Percentiles rank a stretch among this genome's conserved stretches.
These are phyloP conservation scores for Podosphaera aphanis DNA, from an alignment of 2,329 filamentous ascomycete species.

Conservation along the genomic window DNA sequence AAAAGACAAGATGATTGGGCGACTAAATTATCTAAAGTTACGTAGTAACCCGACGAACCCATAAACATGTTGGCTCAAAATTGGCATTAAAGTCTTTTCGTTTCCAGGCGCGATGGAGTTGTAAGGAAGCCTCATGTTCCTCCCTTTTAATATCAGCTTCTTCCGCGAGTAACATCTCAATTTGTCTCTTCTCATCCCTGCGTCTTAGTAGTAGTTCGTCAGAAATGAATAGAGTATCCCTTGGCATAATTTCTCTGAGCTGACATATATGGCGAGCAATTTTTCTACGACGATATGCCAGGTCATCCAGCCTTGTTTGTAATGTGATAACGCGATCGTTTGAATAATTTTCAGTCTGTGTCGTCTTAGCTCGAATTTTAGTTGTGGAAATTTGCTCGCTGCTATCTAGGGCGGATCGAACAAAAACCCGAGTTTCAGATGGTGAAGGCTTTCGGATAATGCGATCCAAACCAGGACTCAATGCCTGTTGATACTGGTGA, in stretches of 20 bases:
- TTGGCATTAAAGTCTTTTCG: slow-evolving; percentile 42
- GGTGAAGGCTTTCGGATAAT: slow-evolving; percentile 12
- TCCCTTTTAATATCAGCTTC: slow-evolving; percentile 51
- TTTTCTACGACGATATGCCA: slow-evolving; percentile 45
- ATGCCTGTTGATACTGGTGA: slow-evolving; percentile 11
- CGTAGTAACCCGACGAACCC: slow-evolving; percentile 55
- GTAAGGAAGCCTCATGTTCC: slow-evolving; percentile 57
- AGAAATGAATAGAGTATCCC: slow-evolving; percentile 42
- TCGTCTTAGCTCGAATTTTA: slow-evolving; percentile 35
- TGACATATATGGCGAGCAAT: slow-evolving; percentile 50
- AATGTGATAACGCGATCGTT: slow-evolving; percentile 43
- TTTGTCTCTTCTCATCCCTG: slow-evolving; percentile 34
- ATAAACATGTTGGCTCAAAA: slow-evolving; percentile 45
- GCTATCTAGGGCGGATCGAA: slow-evolving; percentile 7
- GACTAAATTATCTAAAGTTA: slow-evolving; percentile 17
- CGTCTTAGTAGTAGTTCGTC: slow-evolving; percentile 36
- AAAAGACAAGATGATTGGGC: no score
- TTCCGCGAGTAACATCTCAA: slow-evolving; percentile 40
- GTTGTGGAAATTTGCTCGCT: slow-evolving; percentile 2
- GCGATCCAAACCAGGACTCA: not conserved
- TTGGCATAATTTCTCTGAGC: slow-evolving; percentile 56
- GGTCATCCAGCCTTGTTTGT: slow-evolving; percentile 38
- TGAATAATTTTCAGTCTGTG: slow-evolving; percentile 34
- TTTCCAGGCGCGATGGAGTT: slow-evolving; percentile 52
- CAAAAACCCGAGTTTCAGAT: slow-evolving; percentile 11